A percentile compares a stretch with the other conserved stretches of the same genome.
These are phyloP conservation scores for Blastocystis sp. DNA, from an alignment of 352 stramenopile genomes.

Conservation along the genomic window DNA sequence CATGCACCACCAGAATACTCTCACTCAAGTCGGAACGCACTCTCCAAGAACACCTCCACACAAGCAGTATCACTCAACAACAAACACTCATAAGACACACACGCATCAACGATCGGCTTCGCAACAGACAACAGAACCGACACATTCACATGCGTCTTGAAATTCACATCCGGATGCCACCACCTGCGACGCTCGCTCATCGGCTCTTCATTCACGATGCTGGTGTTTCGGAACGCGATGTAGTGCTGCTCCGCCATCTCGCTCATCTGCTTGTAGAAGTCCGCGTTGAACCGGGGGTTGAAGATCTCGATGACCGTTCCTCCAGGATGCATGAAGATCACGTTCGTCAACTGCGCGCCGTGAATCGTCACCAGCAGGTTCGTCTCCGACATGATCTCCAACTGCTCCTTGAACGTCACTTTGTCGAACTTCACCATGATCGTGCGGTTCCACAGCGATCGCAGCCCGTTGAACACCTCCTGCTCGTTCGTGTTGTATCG, in stretches of 20 bases:
- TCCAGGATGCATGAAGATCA: conserved; percentile 28
- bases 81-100: too few relatives aligned
- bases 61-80: too few relatives aligned
- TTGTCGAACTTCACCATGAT: not conserved
- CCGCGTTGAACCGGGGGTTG: not conserved
- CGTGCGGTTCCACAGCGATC: not conserved
- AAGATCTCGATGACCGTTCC: not conserved
- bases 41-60: too few relatives aligned
- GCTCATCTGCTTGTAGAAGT: not conserved
- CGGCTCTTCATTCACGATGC: not conserved
- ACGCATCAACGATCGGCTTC: too few relatives aligned
- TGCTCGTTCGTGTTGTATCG: not conserved
- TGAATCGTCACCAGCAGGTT: conserved; percentile 6
- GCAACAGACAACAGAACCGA: not conserved
- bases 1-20: too few relatives aligned
- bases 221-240: not conserved
- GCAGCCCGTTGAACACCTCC: not conserved
- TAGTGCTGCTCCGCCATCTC: not conserved
- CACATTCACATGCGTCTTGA: not conserved
- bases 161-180: not conserved
- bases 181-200: not conserved
- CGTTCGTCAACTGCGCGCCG: conserved; percentile 8
- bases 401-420: not conserved
- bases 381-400: not conserved
- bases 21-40: too few relatives aligned